These are phyloP conservation scores for Stephania cephalantha DNA, from an alignment of 164 flowering plant species.

Conservation along the genomic window DNA sequence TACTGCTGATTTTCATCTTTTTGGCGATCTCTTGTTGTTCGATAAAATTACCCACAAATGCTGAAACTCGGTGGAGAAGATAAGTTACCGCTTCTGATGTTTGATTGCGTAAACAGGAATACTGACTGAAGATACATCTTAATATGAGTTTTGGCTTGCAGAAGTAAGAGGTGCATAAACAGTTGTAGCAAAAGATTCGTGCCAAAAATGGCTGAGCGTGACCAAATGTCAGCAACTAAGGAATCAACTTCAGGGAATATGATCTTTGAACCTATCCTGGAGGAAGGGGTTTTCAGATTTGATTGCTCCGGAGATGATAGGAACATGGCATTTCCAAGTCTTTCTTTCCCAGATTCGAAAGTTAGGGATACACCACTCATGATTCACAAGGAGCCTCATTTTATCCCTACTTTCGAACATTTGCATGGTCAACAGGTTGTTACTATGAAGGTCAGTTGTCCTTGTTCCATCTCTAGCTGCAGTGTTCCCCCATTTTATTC, in stretches of 20 bases:
- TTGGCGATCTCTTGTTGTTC: background rate
- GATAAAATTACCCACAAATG: background rate
- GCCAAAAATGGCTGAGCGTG: conserved; percentile 42
- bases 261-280: conserved; percentile 72
- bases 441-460: conserved; percentile 50
- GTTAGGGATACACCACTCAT: conserved; percentile 54
- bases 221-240: conserved; percentile 18
- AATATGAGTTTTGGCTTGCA: conserved; percentile 36
- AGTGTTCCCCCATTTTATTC: background rate
- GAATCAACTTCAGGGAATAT: conserved; percentile 46
- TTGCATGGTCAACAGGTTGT: conserved; percentile 57
- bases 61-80: background rate
- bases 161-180: conserved; percentile 21
- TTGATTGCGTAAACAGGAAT: conserved; percentile 17
- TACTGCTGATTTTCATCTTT: background rate
- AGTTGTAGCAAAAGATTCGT: conserved; percentile 19
- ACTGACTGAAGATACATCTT: conserved; percentile 22
- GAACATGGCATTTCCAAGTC: conserved; percentile 65
- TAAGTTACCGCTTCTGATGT: conserved; percentile 12
- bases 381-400: conserved; percentile 41
- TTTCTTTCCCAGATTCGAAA: conserved; percentile 55
- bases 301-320: conserved; percentile 70
- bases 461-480: background rate
- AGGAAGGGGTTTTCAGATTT: conserved; percentile 87
- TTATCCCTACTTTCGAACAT: conserved; percentile 56